phyloP scores from a whole-genome alignment of 2,329 filamentous ascomycete genomes.

The Talaromyces sp. region DNA sequence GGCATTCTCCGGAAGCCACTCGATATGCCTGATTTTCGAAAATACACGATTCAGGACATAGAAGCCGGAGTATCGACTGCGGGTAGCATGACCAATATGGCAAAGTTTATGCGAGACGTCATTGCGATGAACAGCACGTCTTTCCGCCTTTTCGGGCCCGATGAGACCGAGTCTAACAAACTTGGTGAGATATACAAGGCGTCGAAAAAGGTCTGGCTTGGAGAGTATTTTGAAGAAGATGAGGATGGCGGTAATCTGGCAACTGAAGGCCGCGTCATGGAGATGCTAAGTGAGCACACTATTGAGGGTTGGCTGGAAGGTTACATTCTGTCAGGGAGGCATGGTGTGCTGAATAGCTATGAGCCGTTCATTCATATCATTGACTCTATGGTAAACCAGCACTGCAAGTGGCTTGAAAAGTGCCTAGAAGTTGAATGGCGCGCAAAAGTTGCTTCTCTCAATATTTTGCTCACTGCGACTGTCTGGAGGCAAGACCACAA shows the following conservation, averaged over 20 bases:
- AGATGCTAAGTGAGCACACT: constrained; percentile 78
- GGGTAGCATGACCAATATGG: constrained; percentile 67
- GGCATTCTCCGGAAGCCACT: constrained; percentile 63
- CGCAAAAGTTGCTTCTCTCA: constrained; percentile 66
- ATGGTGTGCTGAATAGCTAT: constrained; percentile 74
- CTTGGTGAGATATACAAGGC: constrained; percentile 65
- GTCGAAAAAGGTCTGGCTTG: constrained; percentile 76
- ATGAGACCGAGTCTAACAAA: constrained; percentile 80
- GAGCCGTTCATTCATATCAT: constrained; percentile 80
- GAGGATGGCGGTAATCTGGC: constrained; percentile 68
- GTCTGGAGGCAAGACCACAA: constrained; percentile 83
- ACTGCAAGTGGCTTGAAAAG: constrained; percentile 83
- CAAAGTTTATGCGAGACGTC: constrained; percentile 62
- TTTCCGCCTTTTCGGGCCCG: constrained; percentile 73
- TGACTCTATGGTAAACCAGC: constrained; percentile 80
- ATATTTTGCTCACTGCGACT: constrained; percentile 72
- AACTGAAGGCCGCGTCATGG: constrained; percentile 67
- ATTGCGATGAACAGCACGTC: constrained; percentile 59
- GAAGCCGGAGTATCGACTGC: constrained; percentile 53
- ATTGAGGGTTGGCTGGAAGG: constrained; percentile 77
- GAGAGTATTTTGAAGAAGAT: constrained; percentile 72
- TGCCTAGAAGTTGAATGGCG: constrained; percentile 75
- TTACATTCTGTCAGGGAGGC: constrained; percentile 68
- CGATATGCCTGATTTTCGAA: constrained; percentile 63
- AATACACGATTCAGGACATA: constrained; percentile 61